phyloP scores from a whole-genome alignment of 352 stramenopile genomes.

The Vaucheria bursata region DNA sequence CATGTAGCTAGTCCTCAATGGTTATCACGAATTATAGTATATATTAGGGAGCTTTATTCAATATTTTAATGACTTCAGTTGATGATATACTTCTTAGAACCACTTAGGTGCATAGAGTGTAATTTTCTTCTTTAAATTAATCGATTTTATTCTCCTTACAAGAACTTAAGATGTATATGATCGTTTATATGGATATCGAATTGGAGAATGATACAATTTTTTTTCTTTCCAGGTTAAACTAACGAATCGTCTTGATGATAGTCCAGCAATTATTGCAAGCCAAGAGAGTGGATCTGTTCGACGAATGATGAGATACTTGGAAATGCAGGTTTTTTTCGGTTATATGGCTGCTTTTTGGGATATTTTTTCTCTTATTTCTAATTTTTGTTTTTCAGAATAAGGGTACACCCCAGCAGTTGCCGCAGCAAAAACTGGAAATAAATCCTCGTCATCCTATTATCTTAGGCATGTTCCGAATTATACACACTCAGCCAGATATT shows the following conservation, averaged over 20 bases:
- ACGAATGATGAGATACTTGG: slow-evolving; percentile 98
- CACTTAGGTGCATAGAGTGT: no score
- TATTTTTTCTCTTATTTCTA: not conserved
- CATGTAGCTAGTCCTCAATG: no score
- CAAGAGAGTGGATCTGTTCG: slow-evolving; percentile 92
- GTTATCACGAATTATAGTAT: no score
- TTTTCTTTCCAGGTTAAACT: slow-evolving; percentile 53
- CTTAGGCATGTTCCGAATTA: slow-evolving; percentile 68
- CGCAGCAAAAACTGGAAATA: slow-evolving; percentile 95
- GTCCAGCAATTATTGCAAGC: slow-evolving; percentile 97
- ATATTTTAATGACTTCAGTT: no score
- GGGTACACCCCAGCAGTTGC: slow-evolving; percentile 52
- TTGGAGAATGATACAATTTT: slow-evolving; percentile 15
- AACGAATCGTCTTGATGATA: slow-evolving; percentile 79
- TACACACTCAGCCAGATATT: slow-evolving; percentile 13
- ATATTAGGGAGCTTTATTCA: no score
- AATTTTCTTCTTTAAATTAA: no score
- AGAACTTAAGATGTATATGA: no score
- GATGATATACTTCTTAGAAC: no score
- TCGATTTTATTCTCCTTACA: no score
- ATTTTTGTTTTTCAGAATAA: slow-evolving; percentile 36
- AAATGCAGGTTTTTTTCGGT: slow-evolving; percentile 35
- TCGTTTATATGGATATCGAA: not conserved
- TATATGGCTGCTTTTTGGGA: not conserved
- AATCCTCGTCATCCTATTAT: slow-evolving; percentile 96